Percentiles rank a stretch among this genome's conserved stretches.
Evolutionary conservation across 352 stramenopile species (phyloP).

Genomic region (Pythium rishiriense): DNA sequence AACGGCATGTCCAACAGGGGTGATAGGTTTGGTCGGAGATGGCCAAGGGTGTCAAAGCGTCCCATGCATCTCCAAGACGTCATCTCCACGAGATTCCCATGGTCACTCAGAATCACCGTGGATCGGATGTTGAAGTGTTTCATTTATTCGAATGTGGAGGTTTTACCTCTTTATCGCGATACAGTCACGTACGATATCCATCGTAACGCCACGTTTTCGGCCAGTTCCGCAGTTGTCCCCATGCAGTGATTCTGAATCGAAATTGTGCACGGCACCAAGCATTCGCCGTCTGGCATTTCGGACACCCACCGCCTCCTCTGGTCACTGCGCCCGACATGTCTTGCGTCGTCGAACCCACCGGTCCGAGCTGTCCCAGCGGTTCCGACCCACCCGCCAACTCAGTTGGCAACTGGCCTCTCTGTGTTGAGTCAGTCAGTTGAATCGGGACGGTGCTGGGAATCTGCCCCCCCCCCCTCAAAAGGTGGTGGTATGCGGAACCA

Average conservation of each 20-base stretch:
- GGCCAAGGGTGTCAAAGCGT: too few species aligned
- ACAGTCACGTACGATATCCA: too few species aligned
- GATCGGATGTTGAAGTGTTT: neutral
- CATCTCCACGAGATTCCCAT: neutral
- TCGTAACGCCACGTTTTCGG: too few species aligned
- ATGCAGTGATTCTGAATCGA: too few species aligned
- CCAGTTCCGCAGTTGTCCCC: too few species aligned
- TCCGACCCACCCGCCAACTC: neutral
- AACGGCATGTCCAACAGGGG: neutral
- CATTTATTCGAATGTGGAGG: too few species aligned
- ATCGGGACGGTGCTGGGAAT: neutral
- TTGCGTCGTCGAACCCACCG: neutral
- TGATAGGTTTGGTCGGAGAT: neutral
- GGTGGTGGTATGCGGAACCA: too few species aligned
- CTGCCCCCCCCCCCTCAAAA: too few species aligned
- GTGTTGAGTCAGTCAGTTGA: too few species aligned
- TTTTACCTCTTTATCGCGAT: too few species aligned
- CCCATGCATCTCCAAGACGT: neutral
- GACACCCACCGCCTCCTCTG: neutral
- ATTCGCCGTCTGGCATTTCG: too few species aligned
- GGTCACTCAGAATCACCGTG: neutral
- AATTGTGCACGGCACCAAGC: neutral
- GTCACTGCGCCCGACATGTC: neutral
- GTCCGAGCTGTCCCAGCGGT: neutral
- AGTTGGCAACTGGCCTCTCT: too few species aligned